Evolutionary conservation across 108 stramenopile genomes (phyloP), one percentile per base, ranked within the genome.

Genomic region (Chaetoceros muelleri): DNA sequence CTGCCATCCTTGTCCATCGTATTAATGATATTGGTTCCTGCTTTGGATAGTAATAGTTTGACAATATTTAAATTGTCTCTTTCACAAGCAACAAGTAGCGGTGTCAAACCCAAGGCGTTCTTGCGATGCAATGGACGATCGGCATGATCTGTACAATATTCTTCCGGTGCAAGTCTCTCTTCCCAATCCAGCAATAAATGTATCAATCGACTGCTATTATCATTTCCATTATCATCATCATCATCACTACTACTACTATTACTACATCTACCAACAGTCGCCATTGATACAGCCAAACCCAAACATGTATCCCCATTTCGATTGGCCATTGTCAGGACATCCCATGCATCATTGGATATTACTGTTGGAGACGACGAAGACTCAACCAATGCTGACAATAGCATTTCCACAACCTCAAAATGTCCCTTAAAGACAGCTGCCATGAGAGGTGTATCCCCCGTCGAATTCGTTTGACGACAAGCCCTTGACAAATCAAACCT

Each of bases 1-100:
- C 64, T 62, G 21, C 54, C 71, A 21, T 60, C 65, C 8, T 28
- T 13, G 47, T 76, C 75, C 21, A 53, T 26, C 18, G 30, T 52
- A 3, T 16, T 10, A 0, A 46, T 22, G 48, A 66, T 55, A 20
- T 45, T 29, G 0, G 57, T 66, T 8, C 59, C 67, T 24, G 34
- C 40, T 26, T 47, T 24, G 13, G 19, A n/a, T 3, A 72, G 24
- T 24, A 76, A 53, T 34, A 50, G 18, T 10, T 65, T 46, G 3
- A 55, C 70, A 24, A 76, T 48, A 13, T 31, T 34, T 16, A 58
- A 55, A 16, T 46, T 44, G 48, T 72, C 66, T 19, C 75, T 49
- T 65, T 76, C 75, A 34, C 75, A 72, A 23, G 75, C 71, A 21
- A 76, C 60, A 23, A 76, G 59, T 25, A 76, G 51, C 2, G 75